Base-by-base conservation (phyloP, 345 rosid genomes). In the Hibiscus syriacus region DNA sequence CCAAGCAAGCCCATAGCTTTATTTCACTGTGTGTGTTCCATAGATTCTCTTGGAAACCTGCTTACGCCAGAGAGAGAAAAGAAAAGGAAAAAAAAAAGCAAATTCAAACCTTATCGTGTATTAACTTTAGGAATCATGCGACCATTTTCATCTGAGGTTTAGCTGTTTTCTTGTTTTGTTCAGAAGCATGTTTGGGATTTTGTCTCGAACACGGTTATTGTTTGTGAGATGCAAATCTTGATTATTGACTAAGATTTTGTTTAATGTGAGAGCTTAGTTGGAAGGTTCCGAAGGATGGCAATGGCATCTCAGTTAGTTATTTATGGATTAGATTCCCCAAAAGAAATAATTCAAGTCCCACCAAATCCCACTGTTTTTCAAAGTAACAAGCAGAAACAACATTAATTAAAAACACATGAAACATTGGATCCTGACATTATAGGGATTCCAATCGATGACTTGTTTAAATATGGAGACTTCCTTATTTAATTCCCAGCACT, bases 1-100 rank as follows among this genome's bases (percentile, higher is more conserved):
- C n/a, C n/a, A n/a, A n/a, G n/a, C n/a, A n/a, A n/a, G n/a, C n/a
- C n/a, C n/a, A n/a, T n/a, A n/a, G n/a, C n/a, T 62, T 25, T 23
- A 39, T 64, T 53, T 38, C 29, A 25, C 68, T 45, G 34, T 64
- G 53, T n/a, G n/a, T n/a, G n/a, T n/a, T 63, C 61, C 64, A 5
- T n/a, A 38, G 72, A 68, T 73, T 76, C 70, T 59, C 64, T 67
- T 34, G 30, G 12, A 30, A 11, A 9, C 55, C 32, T 11, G 34
- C 62, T 65, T n/a, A 22, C 39, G 67, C 56, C 72, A 38, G 55
- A 36, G 2, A 36, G 2, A 36, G n/a, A n/a, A n/a, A n/a, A n/a
- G n/a, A n/a, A n/a, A 0, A 46, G 12, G 29, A 6, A 54, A n/a
- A 26, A 34, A 70, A n/a, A n/a, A n/a, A 67, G 62, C 64, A 55